These are phyloP conservation scores for Jacaranda copaia DNA, from an alignment of 257 asterid species.

Conservation along the genomic window DNA sequence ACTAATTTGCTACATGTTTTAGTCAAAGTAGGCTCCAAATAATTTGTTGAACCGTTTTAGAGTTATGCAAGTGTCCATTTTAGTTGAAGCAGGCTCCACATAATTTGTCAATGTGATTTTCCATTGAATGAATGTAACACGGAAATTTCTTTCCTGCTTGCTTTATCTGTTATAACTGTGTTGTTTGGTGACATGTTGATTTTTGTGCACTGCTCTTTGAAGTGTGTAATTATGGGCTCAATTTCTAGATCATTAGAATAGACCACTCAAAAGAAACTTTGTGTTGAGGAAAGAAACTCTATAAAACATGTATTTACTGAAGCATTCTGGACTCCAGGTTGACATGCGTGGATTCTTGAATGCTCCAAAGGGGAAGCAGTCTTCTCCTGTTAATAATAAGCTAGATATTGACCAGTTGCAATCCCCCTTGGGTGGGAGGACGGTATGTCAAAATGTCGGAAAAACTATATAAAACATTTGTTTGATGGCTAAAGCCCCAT, in stretches of 20 bases:
- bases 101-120: neutral
- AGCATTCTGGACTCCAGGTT: conserved; percentile 43
- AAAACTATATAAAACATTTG: neutral
- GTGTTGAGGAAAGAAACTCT: neutral
- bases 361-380: conserved; percentile 71
- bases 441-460: conserved; percentile 49
- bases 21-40: neutral
- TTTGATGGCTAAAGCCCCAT: conserved; percentile 35
- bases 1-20: neutral
- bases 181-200: neutral
- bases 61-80: neutral
- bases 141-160: neutral
- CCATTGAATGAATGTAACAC: neutral
- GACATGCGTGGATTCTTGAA: conserved; percentile 76
- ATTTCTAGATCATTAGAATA: conserved; percentile 4
- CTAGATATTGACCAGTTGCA: conserved; percentile 57
- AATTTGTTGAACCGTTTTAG: neutral
- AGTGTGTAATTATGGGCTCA: neutral
- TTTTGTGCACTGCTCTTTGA: neutral
- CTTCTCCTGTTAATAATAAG: conserved; percentile 54
- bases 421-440: conserved; percentile 75
- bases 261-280: neutral
- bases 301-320: conserved; percentile 16
- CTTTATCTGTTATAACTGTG: neutral
- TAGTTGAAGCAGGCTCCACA: neutral